These are phyloP conservation scores for Collariella sp. DNA, from an alignment of 495 filamentous ascomycete species.

Conservation along the genomic window DNA sequence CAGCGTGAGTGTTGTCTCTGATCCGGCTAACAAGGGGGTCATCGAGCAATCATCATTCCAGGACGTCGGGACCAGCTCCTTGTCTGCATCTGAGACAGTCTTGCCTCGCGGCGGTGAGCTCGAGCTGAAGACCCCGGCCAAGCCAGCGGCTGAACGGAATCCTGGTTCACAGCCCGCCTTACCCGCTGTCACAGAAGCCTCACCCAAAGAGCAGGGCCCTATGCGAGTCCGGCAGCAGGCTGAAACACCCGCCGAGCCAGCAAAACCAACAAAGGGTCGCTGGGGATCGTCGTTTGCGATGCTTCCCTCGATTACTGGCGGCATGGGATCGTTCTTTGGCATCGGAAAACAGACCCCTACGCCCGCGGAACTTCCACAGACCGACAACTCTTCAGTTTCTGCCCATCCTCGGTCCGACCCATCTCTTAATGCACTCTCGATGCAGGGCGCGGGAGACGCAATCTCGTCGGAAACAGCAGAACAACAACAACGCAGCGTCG, in stretches of 20 bases:
- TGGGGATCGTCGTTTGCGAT: conserved; percentile 12
- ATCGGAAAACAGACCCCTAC: conserved; percentile 8
- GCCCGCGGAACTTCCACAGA: not conserved
- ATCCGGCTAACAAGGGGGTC: not conserved
- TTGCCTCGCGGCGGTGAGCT: conserved; percentile 15
- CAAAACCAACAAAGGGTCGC: conserved; percentile 13
- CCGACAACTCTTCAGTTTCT: not conserved
- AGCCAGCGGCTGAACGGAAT: not conserved
- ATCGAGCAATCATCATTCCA: not conserved
- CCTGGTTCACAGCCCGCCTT: not conserved
- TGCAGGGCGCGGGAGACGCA: conserved; percentile 1
- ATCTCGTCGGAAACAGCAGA: not conserved
- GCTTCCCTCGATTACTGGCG: conserved; percentile 14
- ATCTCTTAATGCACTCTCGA: conserved; percentile 9
- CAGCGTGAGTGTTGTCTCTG: not conserved
- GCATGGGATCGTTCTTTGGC: conserved; percentile 19
- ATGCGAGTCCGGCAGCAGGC: not conserved
- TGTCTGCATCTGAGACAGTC: not conserved
- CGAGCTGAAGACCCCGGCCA: not conserved
- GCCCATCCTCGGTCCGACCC: not conserved
- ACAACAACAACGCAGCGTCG: conserved; percentile 5
- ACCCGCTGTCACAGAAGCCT: not conserved
- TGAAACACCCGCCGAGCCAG: not conserved
- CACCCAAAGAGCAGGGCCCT: not conserved
- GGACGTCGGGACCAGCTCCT: conserved; percentile 17